phyloP scores from a whole-genome alignment of 805 yeast genomes.

The Monosporozyma solicola region DNA sequence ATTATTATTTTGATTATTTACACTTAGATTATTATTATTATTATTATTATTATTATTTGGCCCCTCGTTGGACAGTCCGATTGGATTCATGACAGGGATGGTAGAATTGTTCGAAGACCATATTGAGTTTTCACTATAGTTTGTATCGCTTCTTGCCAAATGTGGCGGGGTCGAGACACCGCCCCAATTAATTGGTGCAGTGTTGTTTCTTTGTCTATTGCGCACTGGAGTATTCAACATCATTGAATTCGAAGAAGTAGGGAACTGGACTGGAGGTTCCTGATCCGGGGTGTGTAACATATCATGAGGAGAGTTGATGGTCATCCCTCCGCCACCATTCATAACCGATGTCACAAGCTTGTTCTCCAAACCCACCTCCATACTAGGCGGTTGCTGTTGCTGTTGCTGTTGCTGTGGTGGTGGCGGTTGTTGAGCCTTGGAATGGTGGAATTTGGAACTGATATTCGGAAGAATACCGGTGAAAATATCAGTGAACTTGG shows the following conservation, averaged over 20 bases:
- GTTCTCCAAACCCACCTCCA: conserved; percentile 1
- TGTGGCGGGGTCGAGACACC: neutral
- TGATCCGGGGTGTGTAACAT: conserved; percentile 2
- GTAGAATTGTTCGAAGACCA: conserved; percentile 1
- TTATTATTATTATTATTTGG: neutral
- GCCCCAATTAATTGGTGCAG: conserved; percentile 4
- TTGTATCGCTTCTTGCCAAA: neutral
- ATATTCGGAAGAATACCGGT: conserved; percentile 29
- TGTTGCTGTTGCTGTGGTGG: neutral
- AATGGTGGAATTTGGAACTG: conserved; percentile 28
- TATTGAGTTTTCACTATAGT: conserved; percentile 3
- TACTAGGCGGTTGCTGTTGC: conserved; percentile 2
- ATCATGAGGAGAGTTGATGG: conserved; percentile 1
- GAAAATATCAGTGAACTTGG: conserved; percentile 25
- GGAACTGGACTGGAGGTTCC: conserved; percentile 4
- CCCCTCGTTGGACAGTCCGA: neutral
- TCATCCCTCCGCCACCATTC: conserved; percentile 4
- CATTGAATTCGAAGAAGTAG: conserved; percentile 1
- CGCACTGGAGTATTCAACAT: conserved; percentile 2
- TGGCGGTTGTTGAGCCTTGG: conserved; percentile 3
- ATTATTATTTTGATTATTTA: neutral
- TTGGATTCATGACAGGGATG: neutral
- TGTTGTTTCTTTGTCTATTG: conserved; percentile 5
- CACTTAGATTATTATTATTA: neutral
- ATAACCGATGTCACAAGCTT: conserved; percentile 3